Percentiles rank a stretch among this genome's conserved stretches.
phyloP scores from a whole-genome alignment of 2,329 filamentous ascomycete species.

The Fusarium neocosmosporiellum region DNA sequence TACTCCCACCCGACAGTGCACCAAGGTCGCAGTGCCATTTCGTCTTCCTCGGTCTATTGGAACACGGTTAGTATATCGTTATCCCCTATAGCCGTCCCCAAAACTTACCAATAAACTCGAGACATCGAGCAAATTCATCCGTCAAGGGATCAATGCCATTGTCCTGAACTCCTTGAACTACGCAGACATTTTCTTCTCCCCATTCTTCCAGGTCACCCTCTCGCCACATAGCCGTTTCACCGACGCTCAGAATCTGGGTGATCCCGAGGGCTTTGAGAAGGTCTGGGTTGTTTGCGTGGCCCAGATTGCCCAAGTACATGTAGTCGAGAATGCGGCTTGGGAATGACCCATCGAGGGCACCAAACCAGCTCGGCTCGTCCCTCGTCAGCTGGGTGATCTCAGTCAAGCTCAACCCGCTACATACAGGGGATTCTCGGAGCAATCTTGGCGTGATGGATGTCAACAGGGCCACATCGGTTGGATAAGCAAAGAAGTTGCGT shows the following conservation, averaged over 20 bases:
- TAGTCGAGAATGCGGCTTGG: slow-evolving; percentile 91
- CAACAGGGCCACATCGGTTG: slow-evolving; percentile 87
- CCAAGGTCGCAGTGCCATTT: slow-evolving; percentile 85
- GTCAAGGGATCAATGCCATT: slow-evolving; percentile 95
- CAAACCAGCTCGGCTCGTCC: slow-evolving; percentile 82
- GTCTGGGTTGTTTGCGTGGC: slow-evolving; percentile 93
- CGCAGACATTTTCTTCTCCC: slow-evolving; percentile 82
- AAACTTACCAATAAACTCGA: slow-evolving; percentile 91
- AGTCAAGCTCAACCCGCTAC: slow-evolving; percentile 59
- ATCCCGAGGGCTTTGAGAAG: slow-evolving; percentile 85
- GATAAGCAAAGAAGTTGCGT: slow-evolving; percentile 97
- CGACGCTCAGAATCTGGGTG: slow-evolving; percentile 88
- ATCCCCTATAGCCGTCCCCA: background rate
- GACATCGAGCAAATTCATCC: slow-evolving; percentile 84
- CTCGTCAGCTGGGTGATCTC: slow-evolving; percentile 65
- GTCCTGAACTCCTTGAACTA: slow-evolving; percentile 89
- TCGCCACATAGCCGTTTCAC: slow-evolving; percentile 86
- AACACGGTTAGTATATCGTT: slow-evolving; percentile 10
- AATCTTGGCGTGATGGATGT: slow-evolving; percentile 80
- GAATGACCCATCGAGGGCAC: slow-evolving; percentile 86
- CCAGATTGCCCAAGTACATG: slow-evolving; percentile 95
- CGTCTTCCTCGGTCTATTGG: slow-evolving; percentile 78
- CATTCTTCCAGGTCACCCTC: slow-evolving; percentile 77
- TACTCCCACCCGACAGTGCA: slow-evolving; percentile 96
- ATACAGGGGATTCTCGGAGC: slow-evolving; percentile 74